Evolutionary conservation across 2,329 filamentous ascomycete genomes (phyloP), one percentile per base, ranked within the genome.

Genomic region (Tolypocladium ovalisporum): DNA sequence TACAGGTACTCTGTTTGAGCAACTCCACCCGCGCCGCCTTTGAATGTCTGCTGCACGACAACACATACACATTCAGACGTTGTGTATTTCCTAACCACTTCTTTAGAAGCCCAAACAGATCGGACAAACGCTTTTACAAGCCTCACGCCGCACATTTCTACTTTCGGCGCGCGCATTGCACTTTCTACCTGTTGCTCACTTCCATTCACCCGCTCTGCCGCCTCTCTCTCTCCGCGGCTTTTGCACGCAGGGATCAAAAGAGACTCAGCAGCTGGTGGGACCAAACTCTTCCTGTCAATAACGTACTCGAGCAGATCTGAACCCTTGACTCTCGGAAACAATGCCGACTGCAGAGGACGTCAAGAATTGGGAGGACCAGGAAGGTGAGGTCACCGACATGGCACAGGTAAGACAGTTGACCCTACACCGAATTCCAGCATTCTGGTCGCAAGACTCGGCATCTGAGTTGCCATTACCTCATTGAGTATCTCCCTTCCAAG

Each of bases 341-440:
- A 54, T 44, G 51, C 32, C 52, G 34, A 15, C 54, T 22, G n/a
- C 47, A 24, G 47, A 56, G 15, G 54, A 56, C 24, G 40, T 34
- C 17, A 27, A 58, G 49, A 32, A 27, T 10, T 53, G 51, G 56
- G n/a, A 51, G 56, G 51, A 57, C 39, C 51, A 37, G 51, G 10
- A 54, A 1, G 52, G 51, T 10, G 56, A 57, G 40, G 52, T 24
- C 6, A 34, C 34, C 17, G 54, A 58, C 29, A 17, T 58, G 54
- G 57, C 57, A n/a, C 47, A 56, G 57, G 57, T 56, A 27, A 40
- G 49, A n/a, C 47, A 3, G 7, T 34, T 17, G n/a, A n/a, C 29
- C 10, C 47, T 34, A 19, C 47, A 52, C 19, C 9, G 19, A 15
- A n/a, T 4, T 22, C 15, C 29, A 8, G n/a, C 4, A 15, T 6